Evolutionary conservation across 495 filamentous ascomycete genomes (phyloP), one percentile per base, ranked within the genome.

Genomic region (Recurvomyces mirabilis): DNA sequence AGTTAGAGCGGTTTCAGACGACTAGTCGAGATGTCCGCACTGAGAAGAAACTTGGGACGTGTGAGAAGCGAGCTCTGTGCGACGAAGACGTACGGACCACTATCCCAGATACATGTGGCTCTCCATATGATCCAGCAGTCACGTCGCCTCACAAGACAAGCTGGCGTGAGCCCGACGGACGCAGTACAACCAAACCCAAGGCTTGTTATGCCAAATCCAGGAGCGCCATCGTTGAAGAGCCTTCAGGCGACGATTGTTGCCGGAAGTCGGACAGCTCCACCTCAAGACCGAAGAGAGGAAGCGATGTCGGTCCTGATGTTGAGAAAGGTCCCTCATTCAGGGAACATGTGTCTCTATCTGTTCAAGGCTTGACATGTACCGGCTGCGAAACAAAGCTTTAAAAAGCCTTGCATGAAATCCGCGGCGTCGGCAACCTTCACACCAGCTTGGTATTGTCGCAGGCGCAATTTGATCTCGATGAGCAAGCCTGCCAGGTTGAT

Each of bases 391-490:
- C 25, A 12, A 52, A 56, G 36, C 23, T 58, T 5, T 22, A 10
- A 11, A 26, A 41, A 7, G 41, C 31, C 1, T 36, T 58, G 7
- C 20, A 21, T 2, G 28, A 26, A 13, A 48, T 58, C 25, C 51
- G 41, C 17, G 38, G 47, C 17, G 15, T 58, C 18, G 20, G 12
- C 20, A 52, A 55, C 41, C 19, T 31, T 1, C 12, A 41, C 21
- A 33, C 32, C 20, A 56, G 30, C 31, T 30, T 53, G 15, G 53
- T 56, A 4, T 41, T 41, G 34, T 28, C 24, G 20, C n/a, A 23
- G 29, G 53, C 53, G 12, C 37, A 48, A 19, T 56, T 56, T 31
- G 52, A 55, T 19, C 23, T 55, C n/a, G 52, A 55, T 24, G 21
- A 30, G 18, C n/a, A 41, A 19, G 41, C 21, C 15, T 46, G 25